phyloP scores from a whole-genome alignment of 805 yeast species.

The Lachancea lanzarotensis region DNA sequence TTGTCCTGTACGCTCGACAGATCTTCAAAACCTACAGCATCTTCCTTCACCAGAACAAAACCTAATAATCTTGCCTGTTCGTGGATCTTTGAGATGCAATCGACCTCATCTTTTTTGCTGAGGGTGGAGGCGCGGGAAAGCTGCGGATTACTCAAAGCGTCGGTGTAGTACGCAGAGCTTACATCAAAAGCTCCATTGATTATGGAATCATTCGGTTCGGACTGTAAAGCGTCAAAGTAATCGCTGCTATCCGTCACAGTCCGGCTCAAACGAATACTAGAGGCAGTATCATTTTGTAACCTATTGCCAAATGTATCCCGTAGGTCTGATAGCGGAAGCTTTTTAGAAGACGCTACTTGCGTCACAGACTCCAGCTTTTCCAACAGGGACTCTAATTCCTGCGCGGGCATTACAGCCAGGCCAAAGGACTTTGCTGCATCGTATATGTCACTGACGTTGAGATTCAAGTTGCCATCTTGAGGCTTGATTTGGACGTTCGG shows the following conservation, averaged over 20 bases:
- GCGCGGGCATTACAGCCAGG: constrained; percentile 39
- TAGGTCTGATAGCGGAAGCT: not conserved
- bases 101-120: not conserved
- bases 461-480: no score
- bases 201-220: not conserved
- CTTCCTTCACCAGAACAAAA: constrained; percentile 11
- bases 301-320: not conserved
- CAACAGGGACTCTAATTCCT: constrained; percentile 37
- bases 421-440: constrained; percentile 37
- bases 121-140: constrained; percentile 12
- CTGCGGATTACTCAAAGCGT: constrained; percentile 5
- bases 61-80: constrained; percentile 13
- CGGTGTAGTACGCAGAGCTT: constrained; percentile 5
- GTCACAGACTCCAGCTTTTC: constrained; percentile 15
- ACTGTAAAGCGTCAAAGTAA: constrained; percentile 26
- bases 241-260: constrained; percentile 24
- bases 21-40: not conserved
- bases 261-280: constrained; percentile 3
- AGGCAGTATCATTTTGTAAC: not conserved
- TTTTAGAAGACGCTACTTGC: no score
- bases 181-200: constrained; percentile 4
- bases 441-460: constrained; percentile 26
- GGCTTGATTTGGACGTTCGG: not conserved
- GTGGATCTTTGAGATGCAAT: constrained; percentile 9
- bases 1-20: not conserved